Evolutionary conservation across 352 stramenopile species (phyloP), one percentile per base, ranked within the genome.

Genomic region (Aphanomyces stellatus): DNA sequence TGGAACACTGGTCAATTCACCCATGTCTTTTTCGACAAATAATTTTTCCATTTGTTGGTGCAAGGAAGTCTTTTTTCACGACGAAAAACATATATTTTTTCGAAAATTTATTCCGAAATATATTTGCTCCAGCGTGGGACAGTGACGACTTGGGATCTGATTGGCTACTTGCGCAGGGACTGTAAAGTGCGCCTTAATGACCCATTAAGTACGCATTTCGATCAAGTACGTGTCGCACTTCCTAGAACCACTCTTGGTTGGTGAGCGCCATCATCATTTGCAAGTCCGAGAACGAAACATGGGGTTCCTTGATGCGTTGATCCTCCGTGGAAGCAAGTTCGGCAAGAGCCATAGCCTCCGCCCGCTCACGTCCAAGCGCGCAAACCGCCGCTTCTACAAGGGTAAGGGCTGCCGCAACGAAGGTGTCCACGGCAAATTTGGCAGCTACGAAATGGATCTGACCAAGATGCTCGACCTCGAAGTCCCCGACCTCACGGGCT

Each of bases 331-430:
- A 72, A 92, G 83, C 82, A 94, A 94, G 74, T 94, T 94, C 71
- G 83, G 85, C 27, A 73, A 76, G 65, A 89, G 81, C 70, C 83
- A 92, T 79, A 88, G 82, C 66, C 76, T 94, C 53, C 85, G 82
- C 33, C 90, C 91, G 31, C 82, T 98, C 30, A 97, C 85, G 31
- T 96, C 88, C 64, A 98, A 98, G 80, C 87, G 89, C 48, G 93
- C 88, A 31, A 92, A 95, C 70, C 95, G 95, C 76, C 91, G 93
- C 66, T 98, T 96, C 78, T 98, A 98, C 83, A 98, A 98, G 76
- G 93, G 93, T 33, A 98, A 98, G 59, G 90, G 90, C 72, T 92
- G 80, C 71, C 93, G 90, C 30, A 97, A 95, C 70, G 90, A 98
- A 71, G 93, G 93, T 51, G 76, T 93, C 33, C 93, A 92, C 71